phyloP scores from a whole-genome alignment of 176 grass and related monocot genomes.

The Thinopyrum elongatum region DNA sequence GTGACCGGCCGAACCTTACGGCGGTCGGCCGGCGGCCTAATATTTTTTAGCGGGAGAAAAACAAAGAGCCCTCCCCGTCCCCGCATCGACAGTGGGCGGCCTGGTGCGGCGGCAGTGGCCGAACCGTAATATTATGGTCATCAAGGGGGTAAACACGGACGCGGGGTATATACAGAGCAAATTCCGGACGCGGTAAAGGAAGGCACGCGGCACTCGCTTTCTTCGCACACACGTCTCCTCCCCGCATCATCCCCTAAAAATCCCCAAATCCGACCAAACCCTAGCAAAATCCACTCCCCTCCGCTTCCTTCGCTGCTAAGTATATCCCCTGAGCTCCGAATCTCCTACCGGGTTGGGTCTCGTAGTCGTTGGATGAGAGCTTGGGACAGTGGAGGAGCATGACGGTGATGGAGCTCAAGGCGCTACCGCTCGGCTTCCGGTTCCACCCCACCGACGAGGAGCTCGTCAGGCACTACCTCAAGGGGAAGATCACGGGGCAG shows the following conservation, averaged over 20 bases:
- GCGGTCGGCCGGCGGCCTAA: too few species aligned
- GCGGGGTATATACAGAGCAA: constrained; percentile 34
- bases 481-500: constrained; percentile 86
- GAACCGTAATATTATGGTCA: background rate
- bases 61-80: too few species aligned
- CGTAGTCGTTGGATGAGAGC: background rate
- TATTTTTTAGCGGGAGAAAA: too few species aligned
- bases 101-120: constrained; percentile 4
- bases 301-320: constrained; percentile 45
- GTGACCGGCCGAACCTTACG: too few species aligned
- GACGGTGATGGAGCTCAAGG: constrained; percentile 60
- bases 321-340: constrained; percentile 1
- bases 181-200: constrained; percentile 42
- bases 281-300: background rate
- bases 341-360: background rate
- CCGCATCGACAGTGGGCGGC: too few species aligned
- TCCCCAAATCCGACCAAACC: constrained; percentile 41
- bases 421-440: constrained; percentile 88
- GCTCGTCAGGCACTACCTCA: constrained; percentile 89
- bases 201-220: constrained; percentile 30
- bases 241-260: background rate
- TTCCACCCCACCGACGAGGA: constrained; percentile 98
- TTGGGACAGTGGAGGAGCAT: constrained; percentile 17
- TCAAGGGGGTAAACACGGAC: background rate
- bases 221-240: constrained; percentile 42